Percentiles rank a stretch among this genome's conserved stretches.
These are phyloP conservation scores for Trapa bicornis DNA, from an alignment of 345 rosid genomes.

Conservation along the genomic window DNA sequence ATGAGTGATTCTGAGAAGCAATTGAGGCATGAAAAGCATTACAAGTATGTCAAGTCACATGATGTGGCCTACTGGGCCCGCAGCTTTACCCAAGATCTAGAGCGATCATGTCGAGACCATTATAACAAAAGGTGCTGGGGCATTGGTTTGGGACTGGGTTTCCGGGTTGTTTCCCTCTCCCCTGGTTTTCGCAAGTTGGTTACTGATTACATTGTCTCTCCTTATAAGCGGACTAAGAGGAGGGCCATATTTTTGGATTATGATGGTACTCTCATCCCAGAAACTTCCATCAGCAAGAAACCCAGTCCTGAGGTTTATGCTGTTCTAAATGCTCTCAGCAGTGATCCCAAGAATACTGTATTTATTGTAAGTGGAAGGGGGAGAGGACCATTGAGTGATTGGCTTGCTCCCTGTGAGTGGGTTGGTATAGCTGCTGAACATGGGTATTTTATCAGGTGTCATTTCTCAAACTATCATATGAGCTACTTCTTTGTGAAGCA, in stretches of 20 bases:
- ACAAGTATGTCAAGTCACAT: conserved; percentile 58
- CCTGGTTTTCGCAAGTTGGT: conserved; percentile 58
- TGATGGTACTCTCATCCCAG: conserved; percentile 65
- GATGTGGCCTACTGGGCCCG: conserved; percentile 69
- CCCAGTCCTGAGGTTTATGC: conserved; percentile 50
- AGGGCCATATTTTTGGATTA: conserved; percentile 75
- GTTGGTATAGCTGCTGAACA: conserved; percentile 90
- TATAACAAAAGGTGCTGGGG: conserved; percentile 74
- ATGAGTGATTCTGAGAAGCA: conserved; percentile 54
- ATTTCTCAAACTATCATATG: conserved; percentile 1
- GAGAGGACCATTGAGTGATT: conserved; percentile 38
- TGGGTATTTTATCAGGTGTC: conserved; percentile 55
- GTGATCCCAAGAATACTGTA: conserved; percentile 57
- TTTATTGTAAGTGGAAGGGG: conserved; percentile 75
- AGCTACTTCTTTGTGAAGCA: background rate
- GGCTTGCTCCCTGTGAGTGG: conserved; percentile 60
- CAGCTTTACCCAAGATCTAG: conserved; percentile 62
- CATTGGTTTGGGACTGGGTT: conserved; percentile 60
- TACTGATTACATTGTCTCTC: conserved; percentile 45
- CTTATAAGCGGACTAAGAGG: conserved; percentile 41
- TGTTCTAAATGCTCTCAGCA: conserved; percentile 39
- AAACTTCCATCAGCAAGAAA: conserved; percentile 40
- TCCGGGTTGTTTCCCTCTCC: conserved; percentile 57
- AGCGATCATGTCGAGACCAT: conserved; percentile 61
- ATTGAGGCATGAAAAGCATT: conserved; percentile 68